phyloP scores from a whole-genome alignment of 2,329 filamentous ascomycete species.

The Xylariaceae sp. region DNA sequence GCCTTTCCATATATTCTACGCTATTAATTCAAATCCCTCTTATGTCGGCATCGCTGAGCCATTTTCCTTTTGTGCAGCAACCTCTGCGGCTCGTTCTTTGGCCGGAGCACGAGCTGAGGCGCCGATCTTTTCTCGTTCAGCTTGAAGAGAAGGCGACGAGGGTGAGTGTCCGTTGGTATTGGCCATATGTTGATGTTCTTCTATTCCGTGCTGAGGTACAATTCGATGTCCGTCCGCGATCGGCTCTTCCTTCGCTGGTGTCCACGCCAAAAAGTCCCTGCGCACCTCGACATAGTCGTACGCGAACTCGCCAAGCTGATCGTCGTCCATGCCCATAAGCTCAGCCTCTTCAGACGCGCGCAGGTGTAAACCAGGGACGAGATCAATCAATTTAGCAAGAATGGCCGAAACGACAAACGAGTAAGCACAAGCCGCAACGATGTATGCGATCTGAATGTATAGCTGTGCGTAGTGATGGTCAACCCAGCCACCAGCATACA shows the following conservation, averaged over 20 bases:
- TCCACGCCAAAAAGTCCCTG: constrained; percentile 85
- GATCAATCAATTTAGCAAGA: constrained; percentile 71
- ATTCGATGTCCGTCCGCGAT: constrained; percentile 52
- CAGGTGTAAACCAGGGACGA: constrained; percentile 73
- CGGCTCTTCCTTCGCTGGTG: constrained; percentile 66
- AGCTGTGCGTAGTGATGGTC: constrained; percentile 71
- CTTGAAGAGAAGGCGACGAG: constrained; percentile 30
- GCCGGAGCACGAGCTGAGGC: constrained; percentile 25
- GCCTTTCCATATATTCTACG: too few species aligned
- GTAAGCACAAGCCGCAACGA: constrained; percentile 63
- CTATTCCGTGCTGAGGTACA: constrained; percentile 69
- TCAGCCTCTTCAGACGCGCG: constrained; percentile 79
- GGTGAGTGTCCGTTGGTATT: constrained; percentile 45
- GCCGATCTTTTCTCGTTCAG: constrained; percentile 32
- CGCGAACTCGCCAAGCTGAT: constrained; percentile 81
- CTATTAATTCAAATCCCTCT: not conserved
- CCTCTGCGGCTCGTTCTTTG: constrained; percentile 19
- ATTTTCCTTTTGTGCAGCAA: not conserved
- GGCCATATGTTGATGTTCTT: constrained; percentile 64
- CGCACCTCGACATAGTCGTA: constrained; percentile 90
- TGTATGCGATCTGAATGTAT: constrained; percentile 77
- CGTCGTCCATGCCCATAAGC: constrained; percentile 83
- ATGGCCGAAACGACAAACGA: constrained; percentile 69
- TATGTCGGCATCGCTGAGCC: constrained; percentile 8
- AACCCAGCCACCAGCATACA: constrained; percentile 64